phyloP scores from a whole-genome alignment of 176 grass and related monocot genomes.

The Aegilops speltoides region DNA sequence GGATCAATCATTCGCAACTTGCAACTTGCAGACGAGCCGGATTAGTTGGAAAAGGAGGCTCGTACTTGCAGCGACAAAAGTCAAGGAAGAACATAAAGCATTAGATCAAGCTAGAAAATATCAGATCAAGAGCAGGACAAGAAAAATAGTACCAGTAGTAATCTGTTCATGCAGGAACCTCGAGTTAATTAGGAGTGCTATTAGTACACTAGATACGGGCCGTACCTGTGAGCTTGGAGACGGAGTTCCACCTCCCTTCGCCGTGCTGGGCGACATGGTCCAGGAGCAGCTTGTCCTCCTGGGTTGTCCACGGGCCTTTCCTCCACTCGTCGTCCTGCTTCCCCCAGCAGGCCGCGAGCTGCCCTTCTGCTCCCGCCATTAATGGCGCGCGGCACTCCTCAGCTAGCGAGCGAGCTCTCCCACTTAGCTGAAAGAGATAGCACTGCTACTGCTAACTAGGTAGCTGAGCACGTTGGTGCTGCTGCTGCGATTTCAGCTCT shows the following conservation, averaged over 20 bases:
- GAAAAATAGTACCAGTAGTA: too few relatives aligned
- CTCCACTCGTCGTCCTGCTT: conserved; percentile 64
- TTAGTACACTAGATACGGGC: background rate
- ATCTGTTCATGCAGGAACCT: background rate
- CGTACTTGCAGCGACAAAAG: background rate
- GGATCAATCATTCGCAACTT: background rate
- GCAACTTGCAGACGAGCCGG: conserved; percentile 4
- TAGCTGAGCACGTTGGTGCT: background rate
- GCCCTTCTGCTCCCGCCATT: conserved; percentile 42
- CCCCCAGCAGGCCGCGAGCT: conserved; percentile 37
- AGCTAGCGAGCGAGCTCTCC: background rate
- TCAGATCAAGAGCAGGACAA: conserved; percentile 6
- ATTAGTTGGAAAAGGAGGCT: background rate
- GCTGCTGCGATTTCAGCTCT: background rate
- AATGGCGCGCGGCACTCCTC: background rate
- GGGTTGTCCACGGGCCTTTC: conserved; percentile 89
- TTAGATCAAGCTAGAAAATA: background rate
- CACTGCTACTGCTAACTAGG: background rate
- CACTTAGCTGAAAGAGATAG: background rate
- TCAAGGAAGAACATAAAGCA: background rate
- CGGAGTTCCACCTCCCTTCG: conserved; percentile 90
- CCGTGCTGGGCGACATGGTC: conserved; percentile 82
- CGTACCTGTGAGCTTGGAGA: conserved; percentile 76
- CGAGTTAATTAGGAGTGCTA: background rate
- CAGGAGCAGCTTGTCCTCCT: conserved; percentile 80